Base-by-base conservation (phyloP, 169 alveolate species). In the Plasmodium vivax region DNA sequence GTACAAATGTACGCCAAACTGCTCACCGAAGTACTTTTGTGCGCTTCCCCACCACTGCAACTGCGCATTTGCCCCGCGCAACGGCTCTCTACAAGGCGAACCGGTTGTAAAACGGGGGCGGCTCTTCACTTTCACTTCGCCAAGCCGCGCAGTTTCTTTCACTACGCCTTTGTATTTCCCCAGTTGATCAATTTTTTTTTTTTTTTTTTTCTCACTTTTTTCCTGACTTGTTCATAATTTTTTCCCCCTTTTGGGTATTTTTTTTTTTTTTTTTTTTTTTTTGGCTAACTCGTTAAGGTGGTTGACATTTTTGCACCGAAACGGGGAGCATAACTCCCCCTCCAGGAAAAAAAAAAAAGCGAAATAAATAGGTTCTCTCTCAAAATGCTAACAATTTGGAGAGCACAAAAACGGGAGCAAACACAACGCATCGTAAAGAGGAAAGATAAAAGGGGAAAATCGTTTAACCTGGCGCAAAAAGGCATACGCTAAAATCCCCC, bases 161-260 rank as follows among this genome's bases (percentile, higher is more conserved):
- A 19, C 34, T 77, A 14, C 51, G 19, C 32, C 51, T 77, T 77
- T 38, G 19, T 77, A 38, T 77, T 77, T n/a, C 62, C 19, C n/a
- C 68, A 47, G 8, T 47, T 82, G 58, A 6, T 82, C 7, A 51
- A n/a, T 81, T 77, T 77, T 77, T 77, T 77, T 77, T 77, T 27
- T 27, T 27, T 9, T 38, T 79, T 79, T 41, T 79, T 79, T 79
- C 30, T 3, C 51, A 34, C 58, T 9, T 38, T 77, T 77, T 38
- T 32, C 73, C 85, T 36, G 85, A 80, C 51, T 62, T 43, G 85
- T 80, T 80, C 85, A 80, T 56, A 80, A 80, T 80, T 80, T 80
- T 43, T 12, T 45, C 71, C 6, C 47, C 58, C 32, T 38, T 43
- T 27, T 43, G 19, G 19, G 73, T 34, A 43, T 80, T 80, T 80